Percentiles rank a stretch among this genome's conserved stretches.
Conservation (phyloP, 2,329 filamentous ascomycete species). For the Talaromyces sp. region DNA sequence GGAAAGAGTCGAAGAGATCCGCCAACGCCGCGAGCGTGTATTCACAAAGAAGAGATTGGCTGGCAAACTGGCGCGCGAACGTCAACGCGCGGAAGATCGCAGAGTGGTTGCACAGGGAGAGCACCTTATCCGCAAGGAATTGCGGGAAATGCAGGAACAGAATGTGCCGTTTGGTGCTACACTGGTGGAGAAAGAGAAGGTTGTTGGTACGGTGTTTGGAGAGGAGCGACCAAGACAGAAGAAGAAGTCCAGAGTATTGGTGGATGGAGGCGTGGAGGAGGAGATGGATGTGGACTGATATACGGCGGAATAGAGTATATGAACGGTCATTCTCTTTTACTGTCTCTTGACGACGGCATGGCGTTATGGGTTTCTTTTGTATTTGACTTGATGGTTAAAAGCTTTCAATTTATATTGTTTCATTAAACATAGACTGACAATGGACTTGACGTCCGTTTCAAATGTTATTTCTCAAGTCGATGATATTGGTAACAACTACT, state of each 20-base stretch:
- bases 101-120: conserved; percentile 89
- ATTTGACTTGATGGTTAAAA: background rate
- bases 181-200: conserved; percentile 32
- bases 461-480: background rate
- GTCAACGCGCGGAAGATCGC: conserved; percentile 72
- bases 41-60: conserved; percentile 95
- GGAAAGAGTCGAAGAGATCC: conserved; percentile 83
- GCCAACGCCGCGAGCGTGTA: conserved; percentile 75
- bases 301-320: background rate
- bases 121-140: conserved; percentile 77
- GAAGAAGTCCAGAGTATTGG: conserved; percentile 44
- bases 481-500: too few species aligned
- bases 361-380: conserved; percentile 24
- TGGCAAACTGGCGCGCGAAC: conserved; percentile 70
- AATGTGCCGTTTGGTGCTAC: conserved; percentile 29
- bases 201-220: conserved; percentile 35
- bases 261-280: conserved; percentile 45
- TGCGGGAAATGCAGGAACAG: conserved; percentile 56
- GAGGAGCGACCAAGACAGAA: conserved; percentile 43
- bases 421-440: background rate
- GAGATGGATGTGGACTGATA: conserved; percentile 48
- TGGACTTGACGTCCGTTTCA: background rate
- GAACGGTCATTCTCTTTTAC: conserved; percentile 12
- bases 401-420: background rate
- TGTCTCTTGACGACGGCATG: conserved; percentile 23